A percentile compares a stretch with the other conserved stretches of the same genome.
These are phyloP conservation scores for Cutaneotrichosporon arboriforme DNA, from an alignment of 1,284 basidiomycete species.

Conservation along the genomic window DNA sequence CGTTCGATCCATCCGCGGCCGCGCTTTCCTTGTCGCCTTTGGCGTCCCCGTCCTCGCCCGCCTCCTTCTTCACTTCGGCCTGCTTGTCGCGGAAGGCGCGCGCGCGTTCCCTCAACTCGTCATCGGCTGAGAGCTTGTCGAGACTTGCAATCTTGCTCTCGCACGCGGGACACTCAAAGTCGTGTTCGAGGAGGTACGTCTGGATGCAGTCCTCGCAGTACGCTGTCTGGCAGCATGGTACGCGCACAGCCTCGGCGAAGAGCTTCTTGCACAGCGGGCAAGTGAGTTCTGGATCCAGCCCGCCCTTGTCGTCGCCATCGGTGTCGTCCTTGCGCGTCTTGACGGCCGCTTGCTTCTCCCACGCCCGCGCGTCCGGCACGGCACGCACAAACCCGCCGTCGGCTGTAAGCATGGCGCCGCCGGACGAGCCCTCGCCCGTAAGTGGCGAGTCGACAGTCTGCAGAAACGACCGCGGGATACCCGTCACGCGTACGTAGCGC, in stretches of 20 bases:
- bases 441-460: conserved; percentile 88
- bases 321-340: conserved; percentile 78
- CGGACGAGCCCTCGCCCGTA: conserved; percentile 59
- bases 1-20: neutral
- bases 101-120: conserved; percentile 67
- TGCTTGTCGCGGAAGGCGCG: conserved; percentile 74
- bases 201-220: conserved; percentile 96
- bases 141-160: conserved; percentile 75
- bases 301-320: conserved; percentile 66
- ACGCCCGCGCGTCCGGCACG: conserved; percentile 83
- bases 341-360: conserved; percentile 78
- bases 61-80: conserved; percentile 69
- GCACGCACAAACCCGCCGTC: conserved; percentile 95
- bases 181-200: conserved; percentile 80
- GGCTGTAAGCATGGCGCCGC: conserved; percentile 92
- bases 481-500: conserved; percentile 94
- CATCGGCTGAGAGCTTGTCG: conserved; percentile 75
- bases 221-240: conserved; percentile 79
- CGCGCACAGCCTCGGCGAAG: conserved; percentile 81
- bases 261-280: conserved; percentile 87
- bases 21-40: neutral
- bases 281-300: conserved; percentile 61
- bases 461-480: conserved; percentile 94
- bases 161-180: conserved; percentile 86
- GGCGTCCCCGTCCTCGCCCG: neutral